Conservation (phyloP, 2,329 filamentous ascomycete genomes). For the Monosporascus sp. region DNA sequence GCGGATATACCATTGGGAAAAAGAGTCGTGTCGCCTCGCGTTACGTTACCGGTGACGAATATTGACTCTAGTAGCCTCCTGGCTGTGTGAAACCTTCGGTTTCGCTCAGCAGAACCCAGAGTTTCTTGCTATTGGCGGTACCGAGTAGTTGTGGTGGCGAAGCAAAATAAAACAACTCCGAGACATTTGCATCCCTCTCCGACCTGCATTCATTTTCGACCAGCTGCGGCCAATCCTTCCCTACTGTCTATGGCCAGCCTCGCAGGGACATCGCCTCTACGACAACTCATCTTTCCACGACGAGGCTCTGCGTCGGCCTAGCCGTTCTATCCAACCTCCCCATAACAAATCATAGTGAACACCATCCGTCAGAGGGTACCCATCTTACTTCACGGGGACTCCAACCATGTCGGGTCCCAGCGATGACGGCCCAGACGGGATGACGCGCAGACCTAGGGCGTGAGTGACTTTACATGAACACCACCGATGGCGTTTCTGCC, state of each 20-base stretch:
- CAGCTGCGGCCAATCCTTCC: neutral
- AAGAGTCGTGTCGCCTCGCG: no score
- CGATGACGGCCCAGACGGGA: neutral
- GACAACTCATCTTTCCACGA: neutral
- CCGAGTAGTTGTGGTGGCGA: neutral
- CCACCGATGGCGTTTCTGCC: neutral
- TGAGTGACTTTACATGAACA: neutral
- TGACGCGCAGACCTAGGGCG: slow-evolving; percentile 5
- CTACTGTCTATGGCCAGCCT: neutral
- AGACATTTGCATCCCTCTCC: neutral
- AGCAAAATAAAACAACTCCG: neutral
- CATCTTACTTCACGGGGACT: neutral
- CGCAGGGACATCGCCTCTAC: neutral
- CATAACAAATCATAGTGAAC: neutral
- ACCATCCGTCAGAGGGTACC: neutral
- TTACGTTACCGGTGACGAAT: neutral
- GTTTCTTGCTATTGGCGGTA: neutral
- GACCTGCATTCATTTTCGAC: no score
- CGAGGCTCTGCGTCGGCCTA: neutral
- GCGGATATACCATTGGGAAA: no score
- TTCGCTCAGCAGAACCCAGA: no score
- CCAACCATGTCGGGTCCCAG: slow-evolving; percentile 1
- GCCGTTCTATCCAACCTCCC: neutral
- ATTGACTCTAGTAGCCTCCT: neutral
- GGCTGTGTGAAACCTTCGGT: neutral